Evolutionary conservation across 805 yeast species (phyloP).

Genomic region (Wickerhamiella siamensis): DNA sequence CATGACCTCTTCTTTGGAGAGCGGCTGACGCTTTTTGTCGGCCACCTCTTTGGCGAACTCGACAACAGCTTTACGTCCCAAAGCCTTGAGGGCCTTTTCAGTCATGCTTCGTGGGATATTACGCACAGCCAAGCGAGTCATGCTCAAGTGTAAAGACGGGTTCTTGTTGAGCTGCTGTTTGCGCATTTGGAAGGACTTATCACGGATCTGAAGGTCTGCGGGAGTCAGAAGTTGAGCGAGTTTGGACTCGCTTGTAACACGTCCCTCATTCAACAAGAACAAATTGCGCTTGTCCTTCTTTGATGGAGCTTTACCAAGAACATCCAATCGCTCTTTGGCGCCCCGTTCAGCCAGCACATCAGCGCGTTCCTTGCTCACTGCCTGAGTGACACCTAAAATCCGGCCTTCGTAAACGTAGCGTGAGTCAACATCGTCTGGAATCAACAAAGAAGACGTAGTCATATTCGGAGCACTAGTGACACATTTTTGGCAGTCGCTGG

Average conservation of each 20-base stretch:
- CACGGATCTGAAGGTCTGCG: constrained; percentile 74
- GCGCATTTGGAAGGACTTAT: constrained; percentile 71
- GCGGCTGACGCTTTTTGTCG: constrained; percentile 58
- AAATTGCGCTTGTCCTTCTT: constrained; percentile 74
- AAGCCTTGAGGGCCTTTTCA: constrained; percentile 72
- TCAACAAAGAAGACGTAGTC: constrained; percentile 49
- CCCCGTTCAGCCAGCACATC: constrained; percentile 55
- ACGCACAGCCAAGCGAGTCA: constrained; percentile 88
- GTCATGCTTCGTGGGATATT: constrained; percentile 88
- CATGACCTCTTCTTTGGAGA: constrained; percentile 73
- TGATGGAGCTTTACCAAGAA: constrained; percentile 64
- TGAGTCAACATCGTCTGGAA: constrained; percentile 86
- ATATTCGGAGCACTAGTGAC: constrained; percentile 64
- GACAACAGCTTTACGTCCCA: constrained; percentile 89
- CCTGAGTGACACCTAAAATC: constrained; percentile 64
- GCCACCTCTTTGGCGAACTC: constrained; percentile 85
- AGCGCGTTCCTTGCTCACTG: constrained; percentile 81
- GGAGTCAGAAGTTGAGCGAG: constrained; percentile 54
- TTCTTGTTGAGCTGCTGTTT: constrained; percentile 82
- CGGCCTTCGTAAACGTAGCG: constrained; percentile 84
- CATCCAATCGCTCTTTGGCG: constrained; percentile 55
- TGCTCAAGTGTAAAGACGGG: constrained; percentile 81
- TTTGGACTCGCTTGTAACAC: constrained; percentile 67
- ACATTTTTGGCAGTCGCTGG: constrained; percentile 53
- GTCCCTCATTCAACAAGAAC: constrained; percentile 84